These are phyloP conservation scores for Noccaea bulbosa DNA, from an alignment of 345 rosid species.

Conservation along the genomic window DNA sequence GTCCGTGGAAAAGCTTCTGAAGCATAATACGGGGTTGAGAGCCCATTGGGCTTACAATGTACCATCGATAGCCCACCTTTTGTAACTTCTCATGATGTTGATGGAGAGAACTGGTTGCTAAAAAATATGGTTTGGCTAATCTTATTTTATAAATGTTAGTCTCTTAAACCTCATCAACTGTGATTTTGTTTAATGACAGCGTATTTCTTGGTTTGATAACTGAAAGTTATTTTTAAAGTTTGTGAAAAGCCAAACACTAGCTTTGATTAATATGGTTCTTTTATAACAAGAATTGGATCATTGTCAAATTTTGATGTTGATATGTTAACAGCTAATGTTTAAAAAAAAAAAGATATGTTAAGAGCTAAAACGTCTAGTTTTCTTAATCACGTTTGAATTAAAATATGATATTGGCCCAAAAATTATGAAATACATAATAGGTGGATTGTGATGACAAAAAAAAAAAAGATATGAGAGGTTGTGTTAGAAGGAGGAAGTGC, in stretches of 20 bases:
- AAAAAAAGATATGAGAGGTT: neutral
- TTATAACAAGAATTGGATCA: neutral
- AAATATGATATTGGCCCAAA: neutral
- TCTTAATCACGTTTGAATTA: neutral
- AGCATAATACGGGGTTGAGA: neutral
- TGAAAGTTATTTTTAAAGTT: neutral
- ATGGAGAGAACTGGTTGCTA: neutral
- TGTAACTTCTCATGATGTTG: neutral
- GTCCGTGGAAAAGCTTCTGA: neutral
- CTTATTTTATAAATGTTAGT: neutral
- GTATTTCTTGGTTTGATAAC: neutral
- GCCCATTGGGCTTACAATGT: slow-evolving; percentile 22
- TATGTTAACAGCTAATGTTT: neutral
- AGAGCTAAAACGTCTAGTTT: neutral
- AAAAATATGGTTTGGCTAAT: slow-evolving; percentile 10
- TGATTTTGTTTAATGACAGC: neutral
- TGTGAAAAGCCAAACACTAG: neutral
- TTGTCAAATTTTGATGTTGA: neutral
- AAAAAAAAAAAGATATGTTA: too few species aligned
- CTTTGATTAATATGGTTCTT: neutral
- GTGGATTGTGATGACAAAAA: neutral
- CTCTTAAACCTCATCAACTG: neutral
- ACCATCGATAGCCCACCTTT: slow-evolving; percentile 8
- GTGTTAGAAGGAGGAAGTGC: slow-evolving; percentile 21
- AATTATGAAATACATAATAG: neutral